Percentiles rank a stretch among this genome's conserved stretches.
phyloP scores from a whole-genome alignment of 31 red algal species.

The Bonnemaisonia californica region DNA sequence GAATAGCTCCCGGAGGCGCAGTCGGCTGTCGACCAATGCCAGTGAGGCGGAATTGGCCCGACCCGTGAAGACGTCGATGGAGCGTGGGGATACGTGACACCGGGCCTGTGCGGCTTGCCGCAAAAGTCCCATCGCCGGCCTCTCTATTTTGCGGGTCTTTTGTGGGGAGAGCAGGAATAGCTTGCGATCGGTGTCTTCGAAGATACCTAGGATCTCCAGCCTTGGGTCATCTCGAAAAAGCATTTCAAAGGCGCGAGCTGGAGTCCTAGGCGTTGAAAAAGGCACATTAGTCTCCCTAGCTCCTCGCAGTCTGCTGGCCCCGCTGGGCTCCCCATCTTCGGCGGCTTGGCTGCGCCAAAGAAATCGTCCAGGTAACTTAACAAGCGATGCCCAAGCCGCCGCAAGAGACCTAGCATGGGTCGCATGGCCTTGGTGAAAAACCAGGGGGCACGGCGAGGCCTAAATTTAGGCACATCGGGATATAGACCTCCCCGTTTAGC shows the following conservation, averaged over 20 bases:
- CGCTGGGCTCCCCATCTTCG: neutral
- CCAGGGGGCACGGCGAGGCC: slow-evolving; percentile 26
- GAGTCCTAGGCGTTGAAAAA: slow-evolving; percentile 21
- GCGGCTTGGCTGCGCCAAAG: slow-evolving; percentile 15
- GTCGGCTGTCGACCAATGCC: slow-evolving; percentile 24
- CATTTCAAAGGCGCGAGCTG: slow-evolving; percentile 24
- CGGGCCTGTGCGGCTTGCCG: slow-evolving; percentile 16
- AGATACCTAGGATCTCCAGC: slow-evolving; percentile 36
- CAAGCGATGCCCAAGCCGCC: slow-evolving; percentile 12
- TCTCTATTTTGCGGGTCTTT: slow-evolving; percentile 5
- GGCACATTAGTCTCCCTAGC: slow-evolving; percentile 14
- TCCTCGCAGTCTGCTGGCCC: neutral
- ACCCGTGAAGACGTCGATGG: slow-evolving; percentile 12
- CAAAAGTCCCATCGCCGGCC: neutral
- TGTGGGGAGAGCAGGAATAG: slow-evolving; percentile 24
- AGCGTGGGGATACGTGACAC: neutral
- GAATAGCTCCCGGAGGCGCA: slow-evolving; percentile 38
- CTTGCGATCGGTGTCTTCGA: slow-evolving; percentile 14
- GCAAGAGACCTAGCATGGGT: slow-evolving; percentile 17
- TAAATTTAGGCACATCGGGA: slow-evolving; percentile 37
- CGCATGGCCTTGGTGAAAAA: slow-evolving; percentile 32
- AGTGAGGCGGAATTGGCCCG: slow-evolving; percentile 14
- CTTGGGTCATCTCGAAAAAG: neutral
- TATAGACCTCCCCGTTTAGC: slow-evolving; percentile 1
- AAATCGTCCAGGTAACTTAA: slow-evolving; percentile 45